Evolutionary conservation across 495 filamentous ascomycete species (phyloP).

Genomic region (Neurospora cerealis): DNA sequence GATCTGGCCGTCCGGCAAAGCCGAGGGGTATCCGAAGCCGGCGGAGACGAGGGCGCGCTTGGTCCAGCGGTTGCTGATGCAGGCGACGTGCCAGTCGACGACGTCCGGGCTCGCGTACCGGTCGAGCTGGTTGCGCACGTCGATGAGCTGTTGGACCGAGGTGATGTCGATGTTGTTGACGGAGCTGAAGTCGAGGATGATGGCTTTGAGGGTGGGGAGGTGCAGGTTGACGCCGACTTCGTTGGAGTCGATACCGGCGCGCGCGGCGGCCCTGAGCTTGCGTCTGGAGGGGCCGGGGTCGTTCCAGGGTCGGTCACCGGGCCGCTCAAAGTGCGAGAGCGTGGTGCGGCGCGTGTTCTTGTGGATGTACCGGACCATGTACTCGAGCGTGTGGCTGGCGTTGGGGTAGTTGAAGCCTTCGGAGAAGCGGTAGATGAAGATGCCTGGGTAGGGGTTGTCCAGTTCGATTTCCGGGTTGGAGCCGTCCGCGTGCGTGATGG

Average conservation of each 20-base stretch:
- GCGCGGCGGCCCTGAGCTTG: slow-evolving; percentile 28
- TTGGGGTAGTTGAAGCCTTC: slow-evolving; percentile 98
- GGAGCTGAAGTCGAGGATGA: slow-evolving; percentile 91
- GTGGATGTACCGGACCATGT: slow-evolving; percentile 66
- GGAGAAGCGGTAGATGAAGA: slow-evolving; percentile 96
- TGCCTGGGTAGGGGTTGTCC: slow-evolving; percentile 74
- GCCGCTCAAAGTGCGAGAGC: slow-evolving; percentile 46
- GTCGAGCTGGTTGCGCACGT: slow-evolving; percentile 95
- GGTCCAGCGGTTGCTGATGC: slow-evolving; percentile 94
- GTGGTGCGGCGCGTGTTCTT: slow-evolving; percentile 69
- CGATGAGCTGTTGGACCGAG: slow-evolving; percentile 88
- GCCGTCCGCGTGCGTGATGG: slow-evolving; percentile 77
- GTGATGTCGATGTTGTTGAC: slow-evolving; percentile 97
- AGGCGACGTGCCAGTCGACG: slow-evolving; percentile 94
- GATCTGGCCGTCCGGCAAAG: slow-evolving; percentile 33
- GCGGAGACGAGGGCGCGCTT: slow-evolving; percentile 88
- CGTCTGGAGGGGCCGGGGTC: slow-evolving; percentile 64
- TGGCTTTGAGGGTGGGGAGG: slow-evolving; percentile 75
- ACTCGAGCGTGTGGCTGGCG: slow-evolving; percentile 81
- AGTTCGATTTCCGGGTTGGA: slow-evolving; percentile 80
- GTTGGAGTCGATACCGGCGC: slow-evolving; percentile 16
- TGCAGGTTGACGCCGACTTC: slow-evolving; percentile 32
- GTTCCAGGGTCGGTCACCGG: slow-evolving; percentile 93
- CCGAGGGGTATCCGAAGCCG: slow-evolving; percentile 81
- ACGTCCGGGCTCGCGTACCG: slow-evolving; percentile 70